Evolutionary conservation across 257 asterid species (phyloP), one percentile per base, ranked within the genome.

Genomic region (Lantana camara): DNA sequence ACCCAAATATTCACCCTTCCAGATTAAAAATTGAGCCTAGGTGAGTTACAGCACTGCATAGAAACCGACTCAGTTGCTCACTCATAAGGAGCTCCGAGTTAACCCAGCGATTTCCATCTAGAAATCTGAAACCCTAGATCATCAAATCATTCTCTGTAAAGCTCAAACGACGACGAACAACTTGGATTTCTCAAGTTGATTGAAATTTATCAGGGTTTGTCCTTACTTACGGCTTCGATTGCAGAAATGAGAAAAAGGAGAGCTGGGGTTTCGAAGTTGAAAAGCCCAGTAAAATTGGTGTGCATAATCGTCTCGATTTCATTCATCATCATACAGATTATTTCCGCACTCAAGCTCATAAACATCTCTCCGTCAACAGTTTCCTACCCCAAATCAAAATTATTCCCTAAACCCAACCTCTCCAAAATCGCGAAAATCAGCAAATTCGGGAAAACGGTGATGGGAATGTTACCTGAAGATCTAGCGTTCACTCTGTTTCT

Each of bases 401-500:
- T n/a, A n/a, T 13, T 13, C 9, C 24, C 22, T 9, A 64, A 40
- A 41, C 34, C 3, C 1, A 60, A 38, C 14, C 23, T 7, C 46
- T 15, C 60, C 45, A 44, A 5, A 21, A 44, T 30, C 38, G 46
- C 16, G 22, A 71, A 50, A 73, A 68, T 83, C 53, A 90, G 96
- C 4, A 71, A 73, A 38, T 82, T 82, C n/a, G 89, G 96, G 4
- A 68, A 79, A 57, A 69, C 66, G 61, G 77, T 88, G 7, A 74
- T 83, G 27, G 64, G 57, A 57, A 85, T 90, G 96, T 64, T 90
- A 47, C 93, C 97, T 44, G 73, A 69, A 70, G 93, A 90, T 82
- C 82, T 90, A 44, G 82, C 80, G 1, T 90, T 90, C 74, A 88
- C 97, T 2, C 71, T 90, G 55, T 88, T 90, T 54, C 75, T 88